Conservation (phyloP, 2,329 filamentous ascomycete genomes). For the Ophiocordyceps australis region DNA sequence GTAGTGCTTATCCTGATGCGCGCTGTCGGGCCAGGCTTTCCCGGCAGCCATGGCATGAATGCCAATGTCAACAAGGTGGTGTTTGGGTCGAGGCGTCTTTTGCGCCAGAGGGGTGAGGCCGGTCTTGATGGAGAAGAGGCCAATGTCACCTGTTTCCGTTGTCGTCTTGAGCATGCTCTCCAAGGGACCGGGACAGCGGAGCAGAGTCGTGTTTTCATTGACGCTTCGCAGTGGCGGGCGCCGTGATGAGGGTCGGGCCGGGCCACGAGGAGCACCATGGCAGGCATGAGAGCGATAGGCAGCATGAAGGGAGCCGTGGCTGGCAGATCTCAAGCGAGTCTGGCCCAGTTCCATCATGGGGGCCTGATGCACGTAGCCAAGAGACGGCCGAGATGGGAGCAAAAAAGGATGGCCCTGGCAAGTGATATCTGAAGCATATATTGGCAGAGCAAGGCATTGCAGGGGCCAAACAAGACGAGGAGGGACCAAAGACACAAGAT, state of each 20-base stretch:
- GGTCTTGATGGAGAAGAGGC: constrained; percentile 33
- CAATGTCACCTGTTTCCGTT: constrained; percentile 48
- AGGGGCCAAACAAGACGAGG: no score
- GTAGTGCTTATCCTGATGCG: constrained; percentile 19
- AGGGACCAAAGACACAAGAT: no score
- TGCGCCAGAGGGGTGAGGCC: constrained; percentile 12
- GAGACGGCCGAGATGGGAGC: constrained; percentile 2
- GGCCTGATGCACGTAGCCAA: constrained; percentile 1
- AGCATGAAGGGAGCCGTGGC: constrained; percentile 19
- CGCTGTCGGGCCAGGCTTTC: constrained; percentile 12
- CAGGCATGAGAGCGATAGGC: constrained; percentile 11
- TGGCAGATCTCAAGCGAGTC: constrained; percentile 15
- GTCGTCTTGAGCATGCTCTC: constrained; percentile 48
- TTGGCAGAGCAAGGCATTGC: no score
- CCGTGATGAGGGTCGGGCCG: constrained; percentile 8
- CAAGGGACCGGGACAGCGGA: constrained; percentile 32
- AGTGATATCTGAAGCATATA: no score
- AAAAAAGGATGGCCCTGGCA: neutral
- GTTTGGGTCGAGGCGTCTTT: constrained; percentile 10
- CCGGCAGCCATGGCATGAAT: constrained; percentile 9
- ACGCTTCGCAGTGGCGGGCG: constrained; percentile 23
- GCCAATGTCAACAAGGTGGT: constrained; percentile 11
- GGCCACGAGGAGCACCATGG: no score
- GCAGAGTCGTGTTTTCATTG: constrained; percentile 21
- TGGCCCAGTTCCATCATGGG: constrained; percentile 11